Evolutionary conservation across 1,284 basidiomycete species (phyloP).

Genomic region (Sporisorium exsertum): DNA sequence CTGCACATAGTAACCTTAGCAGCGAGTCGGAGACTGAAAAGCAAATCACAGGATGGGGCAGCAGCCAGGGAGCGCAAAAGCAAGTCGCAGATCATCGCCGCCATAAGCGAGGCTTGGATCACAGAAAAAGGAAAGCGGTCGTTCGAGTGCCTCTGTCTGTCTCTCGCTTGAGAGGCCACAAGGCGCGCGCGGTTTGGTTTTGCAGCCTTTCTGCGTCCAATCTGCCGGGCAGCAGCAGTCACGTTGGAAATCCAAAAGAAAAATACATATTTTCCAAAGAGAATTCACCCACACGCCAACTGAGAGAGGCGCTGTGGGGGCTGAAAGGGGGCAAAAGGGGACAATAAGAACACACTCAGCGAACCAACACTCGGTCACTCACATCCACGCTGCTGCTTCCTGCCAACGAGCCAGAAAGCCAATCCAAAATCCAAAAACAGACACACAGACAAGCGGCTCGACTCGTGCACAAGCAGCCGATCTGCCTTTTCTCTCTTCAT

Average conservation of each 20-base stretch:
- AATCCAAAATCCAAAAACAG: background rate
- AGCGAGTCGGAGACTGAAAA: constrained; percentile 15
- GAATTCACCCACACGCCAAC: background rate
- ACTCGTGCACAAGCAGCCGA: background rate
- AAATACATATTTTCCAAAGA: background rate
- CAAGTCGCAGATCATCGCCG: constrained; percentile 19
- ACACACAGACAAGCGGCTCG: background rate
- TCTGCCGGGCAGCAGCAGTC: background rate
- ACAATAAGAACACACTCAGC: background rate
- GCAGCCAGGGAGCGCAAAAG: background rate
- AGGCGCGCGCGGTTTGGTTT: background rate
- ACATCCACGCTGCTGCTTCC: background rate
- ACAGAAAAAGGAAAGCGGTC: constrained; percentile 1
- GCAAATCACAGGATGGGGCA: too few relatives aligned
- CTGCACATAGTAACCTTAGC: background rate
- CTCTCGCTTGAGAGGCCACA: constrained; percentile 1
- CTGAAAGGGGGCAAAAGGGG: background rate
- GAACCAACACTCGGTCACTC: background rate
- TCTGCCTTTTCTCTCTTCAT: background rate
- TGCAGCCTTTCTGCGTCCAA: background rate
- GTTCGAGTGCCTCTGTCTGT: constrained; percentile 6
- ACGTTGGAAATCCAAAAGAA: background rate
- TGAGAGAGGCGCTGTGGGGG: background rate
- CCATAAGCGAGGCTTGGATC: background rate
- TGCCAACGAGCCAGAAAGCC: background rate